Base-by-base conservation (phyloP, 371 early-diverging fungal species). In the Entomophthora muscae region DNA sequence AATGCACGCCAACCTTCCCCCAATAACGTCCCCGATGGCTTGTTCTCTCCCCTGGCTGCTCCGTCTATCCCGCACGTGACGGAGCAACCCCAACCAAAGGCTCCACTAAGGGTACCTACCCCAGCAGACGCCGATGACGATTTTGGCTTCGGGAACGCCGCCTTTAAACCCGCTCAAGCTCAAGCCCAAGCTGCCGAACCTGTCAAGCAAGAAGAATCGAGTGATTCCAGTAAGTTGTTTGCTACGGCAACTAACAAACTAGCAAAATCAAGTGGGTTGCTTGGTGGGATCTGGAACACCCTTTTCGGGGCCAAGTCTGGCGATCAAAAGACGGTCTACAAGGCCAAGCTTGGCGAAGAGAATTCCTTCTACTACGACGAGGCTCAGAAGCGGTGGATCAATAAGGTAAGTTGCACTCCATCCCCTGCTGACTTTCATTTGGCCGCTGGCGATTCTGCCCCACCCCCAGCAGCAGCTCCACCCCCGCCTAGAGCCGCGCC, bases 341-440 rank as follows among this genome's bases (percentile, higher is more conserved):
- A 72, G 66, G 87, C 87, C 13, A 83, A 86, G 59, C 68, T 86
- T 33, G 85, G 85, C 33, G 83, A 84, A 67, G 73, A 81, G 64
- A 82, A 71, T 51, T 63, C 74, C 12, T 86, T 86, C 65, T 81
- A 83, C 64, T 86, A 76, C 68, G 87, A 86, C 55, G 80, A 80
- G 17, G 79, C 77, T 30, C 77, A 76, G 60, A 73, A 76, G 53
- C 72, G 78, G 28, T 81, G 81, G 81, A 73, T 81, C 42, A 79
- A 79, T 66, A 79, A 76, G 33, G 33, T 58, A 58, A 32, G 24
- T 58, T 27, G 24, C 24, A 27, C n/a, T 32, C 26, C 26, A 13
- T 21, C 27, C 13, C 21, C 5, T 17, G 7, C 3, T 32, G 12
- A 58, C 27, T 22, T 30, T 27, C 31, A 17, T 17, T 58, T 3